phyloP scores from a whole-genome alignment of 192 early-diverging fungal genomes.

The Lunasporangiospora selenospora region DNA sequence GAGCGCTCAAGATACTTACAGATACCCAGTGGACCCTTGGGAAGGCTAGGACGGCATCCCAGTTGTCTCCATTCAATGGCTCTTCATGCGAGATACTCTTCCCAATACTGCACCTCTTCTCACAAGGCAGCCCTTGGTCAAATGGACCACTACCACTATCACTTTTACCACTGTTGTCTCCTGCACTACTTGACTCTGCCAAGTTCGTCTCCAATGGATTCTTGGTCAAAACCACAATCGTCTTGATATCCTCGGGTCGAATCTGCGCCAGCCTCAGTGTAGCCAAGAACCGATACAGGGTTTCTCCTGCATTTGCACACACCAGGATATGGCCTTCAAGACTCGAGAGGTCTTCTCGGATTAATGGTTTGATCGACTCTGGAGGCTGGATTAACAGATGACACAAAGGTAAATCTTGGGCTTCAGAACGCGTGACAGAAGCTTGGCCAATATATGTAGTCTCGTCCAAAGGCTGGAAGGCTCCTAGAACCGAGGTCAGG shows the following conservation, averaged over 20 bases:
- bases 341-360: constrained; percentile 25
- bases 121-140: too few species aligned
- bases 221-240: constrained; percentile 53
- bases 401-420: constrained; percentile 38
- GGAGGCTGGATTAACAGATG: constrained; percentile 30
- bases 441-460: constrained; percentile 33
- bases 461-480: constrained; percentile 20
- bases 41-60: constrained; percentile 50
- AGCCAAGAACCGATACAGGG: constrained; percentile 35
- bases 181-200: not conserved
- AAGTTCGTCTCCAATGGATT: constrained; percentile 17
- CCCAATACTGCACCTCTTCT: constrained; percentile 3
- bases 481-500: constrained; percentile 6
- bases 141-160: not conserved
- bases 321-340: constrained; percentile 51
- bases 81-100: too few species aligned
- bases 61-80: constrained; percentile 8
- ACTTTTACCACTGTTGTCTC: not conserved
- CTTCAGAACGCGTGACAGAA: constrained; percentile 24
- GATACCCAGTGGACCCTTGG: constrained; percentile 54
- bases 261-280: constrained; percentile 50
- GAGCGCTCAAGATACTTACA: constrained; percentile 42
- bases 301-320: constrained; percentile 48
- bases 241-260: constrained; percentile 48
- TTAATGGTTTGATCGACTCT: constrained; percentile 15